Percentiles rank a stretch among this genome's conserved stretches.
phyloP scores from a whole-genome alignment of 257 asterid species.

The Solanum chiquidenum region DNA sequence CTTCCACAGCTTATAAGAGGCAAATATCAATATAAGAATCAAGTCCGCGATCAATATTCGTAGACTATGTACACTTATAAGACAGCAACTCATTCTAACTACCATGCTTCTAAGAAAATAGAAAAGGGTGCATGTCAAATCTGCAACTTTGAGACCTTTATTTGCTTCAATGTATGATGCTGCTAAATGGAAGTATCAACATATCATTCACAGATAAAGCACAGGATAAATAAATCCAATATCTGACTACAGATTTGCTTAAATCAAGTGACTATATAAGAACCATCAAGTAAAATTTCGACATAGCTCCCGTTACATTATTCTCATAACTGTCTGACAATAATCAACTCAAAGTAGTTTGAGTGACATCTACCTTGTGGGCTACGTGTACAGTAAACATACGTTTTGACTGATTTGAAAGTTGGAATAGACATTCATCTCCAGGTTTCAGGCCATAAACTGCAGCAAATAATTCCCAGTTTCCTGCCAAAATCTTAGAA shows the following conservation, averaged over 20 bases:
- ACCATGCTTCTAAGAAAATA: not conserved
- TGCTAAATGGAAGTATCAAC: not conserved
- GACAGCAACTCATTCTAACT: not conserved
- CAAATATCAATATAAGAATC: too few relatives aligned
- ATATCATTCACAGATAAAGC: not conserved
- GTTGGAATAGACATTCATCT: constrained; percentile 2
- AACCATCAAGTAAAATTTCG: not conserved
- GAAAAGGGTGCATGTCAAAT: not conserved
- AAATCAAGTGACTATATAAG: not conserved
- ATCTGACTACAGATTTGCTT: not conserved
- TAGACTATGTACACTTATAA: too few relatives aligned
- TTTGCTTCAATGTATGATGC: not conserved
- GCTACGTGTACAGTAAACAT: not conserved
- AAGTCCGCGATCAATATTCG: too few relatives aligned
- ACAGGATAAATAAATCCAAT: not conserved
- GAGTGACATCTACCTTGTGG: not conserved
- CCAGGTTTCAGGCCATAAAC: constrained; percentile 4
- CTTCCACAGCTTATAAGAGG: too few relatives aligned
- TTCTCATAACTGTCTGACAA: not conserved
- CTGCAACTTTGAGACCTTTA: not conserved
- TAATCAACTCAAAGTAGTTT: not conserved
- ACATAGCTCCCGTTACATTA: not conserved
- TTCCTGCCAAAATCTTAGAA: not conserved
- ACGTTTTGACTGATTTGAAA: not conserved
- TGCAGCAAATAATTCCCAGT: constrained; percentile 7